Evolutionary conservation across 371 early-diverging fungal genomes (phyloP).

Genomic region (Rhizomucor pusillus): DNA sequence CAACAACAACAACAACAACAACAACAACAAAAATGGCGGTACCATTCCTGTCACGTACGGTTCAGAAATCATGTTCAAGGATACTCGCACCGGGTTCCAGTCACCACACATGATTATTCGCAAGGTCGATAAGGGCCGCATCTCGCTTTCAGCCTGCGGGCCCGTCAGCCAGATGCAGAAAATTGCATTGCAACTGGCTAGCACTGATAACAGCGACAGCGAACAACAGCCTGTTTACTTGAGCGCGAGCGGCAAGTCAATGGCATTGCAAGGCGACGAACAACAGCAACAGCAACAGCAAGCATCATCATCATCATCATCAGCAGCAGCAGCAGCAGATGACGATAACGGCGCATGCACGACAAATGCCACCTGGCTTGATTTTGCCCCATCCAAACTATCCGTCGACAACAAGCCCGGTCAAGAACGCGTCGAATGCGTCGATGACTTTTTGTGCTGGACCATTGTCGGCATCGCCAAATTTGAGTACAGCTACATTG

Average conservation of each 20-base stretch:
- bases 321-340: constrained; percentile 1
- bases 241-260: constrained; percentile 29
- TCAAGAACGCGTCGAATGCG: constrained; percentile 18
- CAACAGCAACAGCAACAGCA: not conserved
- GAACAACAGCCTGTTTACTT: constrained; percentile 25
- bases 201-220: constrained; percentile 16
- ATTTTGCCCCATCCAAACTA: constrained; percentile 24
- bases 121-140: constrained; percentile 76
- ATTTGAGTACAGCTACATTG: constrained; percentile 44
- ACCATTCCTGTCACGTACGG: constrained; percentile 69
- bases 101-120: constrained; percentile 76
- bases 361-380: constrained; percentile 31
- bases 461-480: constrained; percentile 73
- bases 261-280: constrained; percentile 4
- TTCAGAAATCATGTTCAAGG: constrained; percentile 70
- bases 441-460: constrained; percentile 84
- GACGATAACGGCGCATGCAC: constrained; percentile 7
- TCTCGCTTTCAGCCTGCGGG: constrained; percentile 60
- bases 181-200: constrained; percentile 65
- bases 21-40: constrained; percentile 1
- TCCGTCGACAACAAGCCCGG: constrained; percentile 3
- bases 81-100: constrained; percentile 59
- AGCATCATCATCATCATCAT: not conserved
- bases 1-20: not conserved
- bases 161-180: constrained; percentile 89